Conservation (phyloP, 768 basidiomycete genomes). For the Russula lepida region DNA sequence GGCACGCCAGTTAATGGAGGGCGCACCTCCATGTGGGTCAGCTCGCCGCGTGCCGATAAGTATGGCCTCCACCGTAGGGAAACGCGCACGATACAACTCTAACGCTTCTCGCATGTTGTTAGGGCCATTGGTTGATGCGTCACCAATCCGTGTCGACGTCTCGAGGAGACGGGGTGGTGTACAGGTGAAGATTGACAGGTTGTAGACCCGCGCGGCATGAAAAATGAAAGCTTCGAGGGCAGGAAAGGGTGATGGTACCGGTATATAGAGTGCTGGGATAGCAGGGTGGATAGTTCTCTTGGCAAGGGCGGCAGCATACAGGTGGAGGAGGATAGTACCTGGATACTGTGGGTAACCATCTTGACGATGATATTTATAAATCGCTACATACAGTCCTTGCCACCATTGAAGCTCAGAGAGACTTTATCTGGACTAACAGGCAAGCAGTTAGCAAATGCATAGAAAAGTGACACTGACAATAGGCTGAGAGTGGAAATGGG, state of each 20-base stretch:
- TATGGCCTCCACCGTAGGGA: conserved; percentile 67
- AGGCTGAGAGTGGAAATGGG: conserved; percentile 7
- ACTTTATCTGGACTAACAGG: conserved; percentile 38
- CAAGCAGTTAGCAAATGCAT: conserved; percentile 6
- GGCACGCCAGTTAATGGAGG: neutral
- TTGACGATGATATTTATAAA: neutral
- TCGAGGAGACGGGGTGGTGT: conserved; percentile 36
- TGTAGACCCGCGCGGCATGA: conserved; percentile 50
- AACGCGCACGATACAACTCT: conserved; percentile 56
- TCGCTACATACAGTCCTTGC: conserved; percentile 81
- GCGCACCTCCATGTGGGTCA: conserved; percentile 91
- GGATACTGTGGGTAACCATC: conserved; percentile 9
- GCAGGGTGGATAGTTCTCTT: conserved; percentile 27
- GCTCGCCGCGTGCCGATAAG: conserved; percentile 81
- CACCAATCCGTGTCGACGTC: conserved; percentile 31
- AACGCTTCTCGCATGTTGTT: conserved; percentile 77
- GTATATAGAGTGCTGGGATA: conserved; percentile 76
- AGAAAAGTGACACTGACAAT: neutral
- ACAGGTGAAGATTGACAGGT: conserved; percentile 64
- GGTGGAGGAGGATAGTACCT: conserved; percentile 94
- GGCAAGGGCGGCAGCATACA: conserved; percentile 66
- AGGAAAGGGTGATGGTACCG: conserved; percentile 81
- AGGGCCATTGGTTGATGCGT: conserved; percentile 38
- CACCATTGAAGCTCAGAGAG: conserved; percentile 95
- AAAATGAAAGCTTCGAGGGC: conserved; percentile 79